Percentiles rank a stretch among this genome's conserved stretches.
phyloP scores from a whole-genome alignment of 257 asterid species.

The Solanum microdontum region DNA sequence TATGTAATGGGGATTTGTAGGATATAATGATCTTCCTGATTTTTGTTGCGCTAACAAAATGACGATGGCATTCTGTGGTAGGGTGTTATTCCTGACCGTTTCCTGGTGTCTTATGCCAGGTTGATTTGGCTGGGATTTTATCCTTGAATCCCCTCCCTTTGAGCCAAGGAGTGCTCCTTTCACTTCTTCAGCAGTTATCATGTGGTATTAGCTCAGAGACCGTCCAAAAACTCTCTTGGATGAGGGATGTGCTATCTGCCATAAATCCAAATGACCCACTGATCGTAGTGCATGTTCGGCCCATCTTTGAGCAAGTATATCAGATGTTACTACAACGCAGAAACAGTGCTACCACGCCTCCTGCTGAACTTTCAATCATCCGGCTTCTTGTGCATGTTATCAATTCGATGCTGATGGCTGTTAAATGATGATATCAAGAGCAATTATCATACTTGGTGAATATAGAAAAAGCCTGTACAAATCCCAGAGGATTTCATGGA shows the following conservation, averaged over 20 bases:
- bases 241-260: slow-evolving; percentile 71
- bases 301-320: slow-evolving; percentile 93
- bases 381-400: slow-evolving; percentile 80
- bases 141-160: slow-evolving; percentile 64
- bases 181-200: slow-evolving; percentile 82
- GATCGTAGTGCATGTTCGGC: slow-evolving; percentile 71
- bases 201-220: slow-evolving; percentile 70
- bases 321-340: slow-evolving; percentile 71
- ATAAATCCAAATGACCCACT: slow-evolving; percentile 67
- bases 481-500: slow-evolving; percentile 9
- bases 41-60: background rate
- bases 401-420: slow-evolving; percentile 75
- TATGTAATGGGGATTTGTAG: background rate
- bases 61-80: background rate
- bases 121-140: slow-evolving; percentile 59
- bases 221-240: slow-evolving; percentile 63
- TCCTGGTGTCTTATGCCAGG: slow-evolving; percentile 28
- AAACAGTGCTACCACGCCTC: slow-evolving; percentile 36
- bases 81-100: background rate
- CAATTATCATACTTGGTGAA: background rate
- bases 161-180: slow-evolving; percentile 95
- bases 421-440: slow-evolving; percentile 32
- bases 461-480: slow-evolving; percentile 8
- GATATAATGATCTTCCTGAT: background rate
- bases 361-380: slow-evolving; percentile 45